Base-by-base conservation (phyloP, 805 yeast genomes). In the Priceomyces carsonii region DNA sequence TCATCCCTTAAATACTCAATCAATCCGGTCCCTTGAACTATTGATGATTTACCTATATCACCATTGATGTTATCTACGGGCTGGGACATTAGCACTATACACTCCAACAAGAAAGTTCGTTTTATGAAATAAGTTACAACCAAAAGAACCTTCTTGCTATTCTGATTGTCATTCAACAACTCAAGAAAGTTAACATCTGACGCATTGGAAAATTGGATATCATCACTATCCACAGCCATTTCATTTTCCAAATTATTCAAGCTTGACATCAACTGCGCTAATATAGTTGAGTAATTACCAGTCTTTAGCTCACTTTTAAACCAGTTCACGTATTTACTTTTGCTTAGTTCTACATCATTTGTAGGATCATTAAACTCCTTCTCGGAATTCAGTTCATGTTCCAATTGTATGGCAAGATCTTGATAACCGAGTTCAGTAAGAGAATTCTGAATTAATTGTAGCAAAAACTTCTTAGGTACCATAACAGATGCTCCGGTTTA, bases 371-470 rank as follows among this genome's bases (percentile, higher is more conserved):
- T 18, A 21, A 12, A 8, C 3, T 29, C 32, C 5, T 32, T 32
- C 18, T 45, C 41, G 8, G 30, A 19, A 21, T 17, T 29, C 10
- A 33, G 26, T 16, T 40, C 47, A 10, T 27, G 31, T 3, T 36
- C 46, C 13, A 62, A 34, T 7, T 43, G 39, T 8, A 49, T 49
- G 9, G 66, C 50, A 20, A 61, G 43, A 3, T 46, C 47, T 13
- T 37, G 34, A 33, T 59, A 60, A 3, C 68, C 68, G 12, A 60
- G 45, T 16, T 61, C 68, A 6, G 41, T 37, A 14, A 63, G 56
- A 5, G 69, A 36, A 18, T 51, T 46, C 38, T 53, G 57, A 30
- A 63, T 50, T 19, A 63, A 44, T 39, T 60, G 60, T 27, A 63
- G 43, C 26, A 55, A 51, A 36, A 58, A 56, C 28, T 55, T 53